phyloP scores from a whole-genome alignment of 345 rosid genomes.

The Eucalyptus virginea region DNA sequence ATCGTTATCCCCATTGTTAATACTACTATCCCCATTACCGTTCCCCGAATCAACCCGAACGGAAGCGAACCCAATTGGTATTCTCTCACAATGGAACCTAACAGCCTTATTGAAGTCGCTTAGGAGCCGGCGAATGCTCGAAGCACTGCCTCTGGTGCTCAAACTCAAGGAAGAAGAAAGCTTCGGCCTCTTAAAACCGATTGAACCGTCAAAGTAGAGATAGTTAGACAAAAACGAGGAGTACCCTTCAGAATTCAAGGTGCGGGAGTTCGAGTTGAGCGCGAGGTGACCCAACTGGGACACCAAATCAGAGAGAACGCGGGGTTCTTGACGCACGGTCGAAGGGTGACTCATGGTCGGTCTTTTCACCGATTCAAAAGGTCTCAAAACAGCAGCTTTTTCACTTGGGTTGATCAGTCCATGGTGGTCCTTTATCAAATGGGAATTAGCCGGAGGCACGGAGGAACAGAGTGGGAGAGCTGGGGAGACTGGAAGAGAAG shows the following conservation, averaged over 20 bases:
- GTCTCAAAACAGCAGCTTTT: background rate
- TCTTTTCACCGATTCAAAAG: background rate
- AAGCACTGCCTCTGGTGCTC: slow-evolving; percentile 28
- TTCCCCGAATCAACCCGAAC: slow-evolving; percentile 31
- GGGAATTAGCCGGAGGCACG: background rate
- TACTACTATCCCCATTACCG: slow-evolving; percentile 3
- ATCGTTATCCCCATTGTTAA: background rate
- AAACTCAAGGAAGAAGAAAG: slow-evolving; percentile 25
- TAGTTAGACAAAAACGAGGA: slow-evolving; percentile 35
- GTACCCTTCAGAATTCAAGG: slow-evolving; percentile 29
- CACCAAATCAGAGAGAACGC: slow-evolving; percentile 34
- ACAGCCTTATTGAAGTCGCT: slow-evolving; percentile 57
- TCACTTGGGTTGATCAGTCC: background rate
- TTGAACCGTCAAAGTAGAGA: slow-evolving; percentile 34
- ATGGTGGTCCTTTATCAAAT: slow-evolving; percentile 1
- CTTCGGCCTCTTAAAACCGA: slow-evolving; percentile 10
- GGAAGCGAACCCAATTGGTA: slow-evolving; percentile 78
- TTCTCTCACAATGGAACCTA: slow-evolving; percentile 61
- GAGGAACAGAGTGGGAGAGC: background rate
- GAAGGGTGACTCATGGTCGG: slow-evolving; percentile 59
- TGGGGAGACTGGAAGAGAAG: background rate
- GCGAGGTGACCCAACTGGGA: slow-evolving; percentile 41
- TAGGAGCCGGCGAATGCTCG: slow-evolving; percentile 26
- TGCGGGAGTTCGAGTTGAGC: slow-evolving; percentile 14
- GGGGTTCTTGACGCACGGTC: slow-evolving; percentile 43